phyloP scores from a whole-genome alignment of 345 rosid genomes.

The Populus alba region DNA sequence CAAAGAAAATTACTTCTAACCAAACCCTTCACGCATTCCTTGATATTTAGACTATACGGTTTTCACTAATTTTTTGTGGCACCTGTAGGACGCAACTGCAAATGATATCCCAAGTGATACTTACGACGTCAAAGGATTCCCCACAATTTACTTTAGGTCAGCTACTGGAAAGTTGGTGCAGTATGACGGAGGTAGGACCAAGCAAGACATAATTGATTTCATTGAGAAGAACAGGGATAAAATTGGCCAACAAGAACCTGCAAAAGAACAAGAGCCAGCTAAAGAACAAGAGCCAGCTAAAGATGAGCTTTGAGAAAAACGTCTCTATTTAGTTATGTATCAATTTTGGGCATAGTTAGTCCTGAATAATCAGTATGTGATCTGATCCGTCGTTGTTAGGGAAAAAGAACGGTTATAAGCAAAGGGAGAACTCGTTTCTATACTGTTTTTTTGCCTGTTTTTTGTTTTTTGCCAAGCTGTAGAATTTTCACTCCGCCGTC shows the following conservation, averaged over 20 bases:
- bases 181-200: slow-evolving; percentile 76
- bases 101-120: slow-evolving; percentile 65
- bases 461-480: too few species aligned
- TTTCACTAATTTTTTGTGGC: neutral
- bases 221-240: slow-evolving; percentile 76
- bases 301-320: slow-evolving; percentile 59
- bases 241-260: slow-evolving; percentile 31
- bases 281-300: slow-evolving; percentile 18
- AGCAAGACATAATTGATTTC: slow-evolving; percentile 75
- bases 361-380: neutral
- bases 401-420: neutral
- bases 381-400: neutral
- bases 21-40: neutral
- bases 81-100: slow-evolving; percentile 72
- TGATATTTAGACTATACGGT: neutral
- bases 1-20: neutral
- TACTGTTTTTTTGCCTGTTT: too few species aligned
- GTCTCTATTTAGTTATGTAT: neutral
- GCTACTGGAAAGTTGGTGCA: slow-evolving; percentile 54
- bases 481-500: too few species aligned
- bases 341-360: slow-evolving; percentile 13
- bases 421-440: too few species aligned
- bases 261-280: slow-evolving; percentile 4
- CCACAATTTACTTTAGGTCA: slow-evolving; percentile 75
- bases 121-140: slow-evolving; percentile 81